These are phyloP conservation scores for Hymenoscyphus albidus DNA, from an alignment of 2,329 filamentous ascomycete species.

Conservation along the genomic window DNA sequence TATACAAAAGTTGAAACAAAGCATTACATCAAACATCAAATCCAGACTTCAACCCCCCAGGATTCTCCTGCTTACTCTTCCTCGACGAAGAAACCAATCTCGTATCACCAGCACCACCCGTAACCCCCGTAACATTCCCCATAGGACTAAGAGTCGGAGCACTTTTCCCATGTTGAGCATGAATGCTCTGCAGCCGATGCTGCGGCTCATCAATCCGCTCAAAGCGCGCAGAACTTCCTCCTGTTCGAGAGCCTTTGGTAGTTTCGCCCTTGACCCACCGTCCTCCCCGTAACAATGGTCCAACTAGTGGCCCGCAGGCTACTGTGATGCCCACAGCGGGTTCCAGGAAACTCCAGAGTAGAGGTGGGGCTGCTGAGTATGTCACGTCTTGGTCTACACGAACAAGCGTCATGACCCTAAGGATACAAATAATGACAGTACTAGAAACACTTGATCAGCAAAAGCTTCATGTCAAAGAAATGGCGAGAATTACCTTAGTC, in stretches of 20 bases:
- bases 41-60: not conserved
- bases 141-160: not conserved
- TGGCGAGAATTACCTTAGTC: conserved; percentile 1
- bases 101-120: not conserved
- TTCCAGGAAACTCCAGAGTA: conserved; percentile 13
- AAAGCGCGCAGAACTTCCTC: not conserved
- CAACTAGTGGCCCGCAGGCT: conserved; percentile 12
- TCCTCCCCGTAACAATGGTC: conserved; percentile 5
- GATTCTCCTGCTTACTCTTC: not conserved
- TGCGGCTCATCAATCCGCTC: not conserved
- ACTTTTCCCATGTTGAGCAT: not conserved
- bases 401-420: conserved; percentile 9
- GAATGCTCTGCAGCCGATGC: not conserved
- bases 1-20: not conserved
- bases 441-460: not conserved
- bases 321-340: conserved; percentile 11
- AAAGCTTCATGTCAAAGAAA: no score
- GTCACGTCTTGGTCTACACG: conserved; percentile 8
- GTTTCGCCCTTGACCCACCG: not conserved
- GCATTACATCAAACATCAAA: not conserved
- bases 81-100: not conserved
- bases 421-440: conserved; percentile 8
- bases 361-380: conserved; percentile 5
- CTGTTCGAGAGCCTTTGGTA: not conserved
- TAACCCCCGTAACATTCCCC: not conserved